Base-by-base conservation (phyloP, 2,329 filamentous ascomycete species). In the Decorospora gaudefroyi region DNA sequence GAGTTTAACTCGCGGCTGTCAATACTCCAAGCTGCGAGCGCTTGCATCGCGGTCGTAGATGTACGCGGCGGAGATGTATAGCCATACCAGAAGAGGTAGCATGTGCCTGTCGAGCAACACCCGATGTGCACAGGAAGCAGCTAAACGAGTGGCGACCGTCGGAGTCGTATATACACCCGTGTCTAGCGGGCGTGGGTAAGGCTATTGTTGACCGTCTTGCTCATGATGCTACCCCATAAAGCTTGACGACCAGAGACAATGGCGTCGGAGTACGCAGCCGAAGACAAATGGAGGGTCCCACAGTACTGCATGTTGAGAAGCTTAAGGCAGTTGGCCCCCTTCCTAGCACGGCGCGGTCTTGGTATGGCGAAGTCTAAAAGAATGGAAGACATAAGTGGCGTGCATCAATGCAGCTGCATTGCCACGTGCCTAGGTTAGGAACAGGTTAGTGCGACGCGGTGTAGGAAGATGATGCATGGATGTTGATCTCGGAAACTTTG, bases 401-500 rank as follows among this genome's bases (percentile, higher is more conserved):
- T 25, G 18, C 25, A 25, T 30, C 11, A 13, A 15, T 12, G 36
- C 35, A 31, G 31, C 9, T 29, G 18, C 35, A 18, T n/a, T 41
- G 16, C 17, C 17, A 25, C 22, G 13, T 15, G 21, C 23, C 23
- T 46, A 38, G 16, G 13, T 37, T 38, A 35, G 22, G 42, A 39
- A 50, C 22, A 46, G 42, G 31, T 18, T 47, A 50, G 46, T 16
- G 38, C 15, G 3, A 9, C 28, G 29, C 29, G 27, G 21, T 25
- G 9, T 12, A 13, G 30, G 26, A 29, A 37, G 21, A 27, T n/a
- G n/a, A n/a, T n/a, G n/a, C n/a, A n/a, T 19, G 8, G 15, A 13
- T 26, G 46, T 23, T 26, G 38, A 47, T 42, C 33, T 42, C 34
- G 46, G 32, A 42, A 46, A 34, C 32, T 25, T 36, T 35, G 37